These are phyloP conservation scores for Marasmius sp. DNA, from an alignment of 1,284 basidiomycete genomes.

Conservation along the genomic window DNA sequence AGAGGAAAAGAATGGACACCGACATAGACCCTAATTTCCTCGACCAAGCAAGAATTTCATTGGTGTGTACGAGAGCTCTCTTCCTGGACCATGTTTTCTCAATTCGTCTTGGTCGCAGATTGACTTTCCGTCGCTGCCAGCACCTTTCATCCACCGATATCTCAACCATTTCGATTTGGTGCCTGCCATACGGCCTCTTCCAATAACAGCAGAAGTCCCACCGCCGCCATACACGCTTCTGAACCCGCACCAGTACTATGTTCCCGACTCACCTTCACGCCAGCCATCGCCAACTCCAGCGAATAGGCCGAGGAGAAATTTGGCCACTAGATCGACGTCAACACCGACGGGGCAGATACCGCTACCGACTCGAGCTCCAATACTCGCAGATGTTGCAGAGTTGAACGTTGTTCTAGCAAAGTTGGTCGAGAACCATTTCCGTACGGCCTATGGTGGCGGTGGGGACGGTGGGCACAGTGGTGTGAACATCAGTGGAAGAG, in stretches of 20 bases:
- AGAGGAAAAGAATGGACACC: conserved; percentile 64
- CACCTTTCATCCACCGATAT: conserved; percentile 62
- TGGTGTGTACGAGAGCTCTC: conserved; percentile 32
- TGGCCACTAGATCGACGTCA: conserved; percentile 43
- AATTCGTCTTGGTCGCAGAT: conserved; percentile 45
- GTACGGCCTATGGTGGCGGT: not conserved
- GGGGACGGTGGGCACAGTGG: conserved; percentile 34
- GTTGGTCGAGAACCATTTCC: conserved; percentile 69
- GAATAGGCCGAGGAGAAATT: conserved; percentile 65
- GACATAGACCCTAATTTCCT: conserved; percentile 21
- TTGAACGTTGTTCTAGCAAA: conserved; percentile 62
- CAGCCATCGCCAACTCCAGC: conserved; percentile 53
- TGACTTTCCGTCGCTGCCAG: conserved; percentile 67
- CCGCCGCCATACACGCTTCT: conserved; percentile 62
- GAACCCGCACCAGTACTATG: conserved; percentile 33
- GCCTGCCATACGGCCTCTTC: conserved; percentile 64
- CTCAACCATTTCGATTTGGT: conserved; percentile 68
- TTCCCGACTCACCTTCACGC: conserved; percentile 46
- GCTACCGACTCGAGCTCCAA: conserved; percentile 56
- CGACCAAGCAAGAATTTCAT: conserved; percentile 37
- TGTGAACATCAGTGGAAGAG: conserved; percentile 53
- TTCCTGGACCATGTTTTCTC: not conserved
- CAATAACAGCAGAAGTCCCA: conserved; percentile 63
- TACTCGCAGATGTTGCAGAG: conserved; percentile 67
- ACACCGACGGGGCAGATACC: conserved; percentile 65